A percentile compares a stretch with the other conserved stretches of the same genome.
Evolutionary conservation across 768 basidiomycete species (phyloP).

Genomic region (Trichaptum fuscoviolaceum): DNA sequence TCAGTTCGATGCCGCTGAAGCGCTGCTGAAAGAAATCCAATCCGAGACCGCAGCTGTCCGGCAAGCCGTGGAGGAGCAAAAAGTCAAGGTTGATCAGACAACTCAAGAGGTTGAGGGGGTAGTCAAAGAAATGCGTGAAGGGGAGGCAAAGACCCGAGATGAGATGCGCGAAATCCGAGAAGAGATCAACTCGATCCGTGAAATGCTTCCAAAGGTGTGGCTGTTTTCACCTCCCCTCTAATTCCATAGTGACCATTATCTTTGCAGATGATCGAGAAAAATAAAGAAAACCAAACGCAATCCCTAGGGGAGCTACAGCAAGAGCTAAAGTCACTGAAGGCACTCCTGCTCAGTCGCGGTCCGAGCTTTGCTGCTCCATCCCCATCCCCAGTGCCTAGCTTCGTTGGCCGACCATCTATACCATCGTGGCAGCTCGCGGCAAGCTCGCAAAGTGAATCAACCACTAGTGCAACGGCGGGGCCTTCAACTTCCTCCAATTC

Average conservation of each 20-base stretch:
- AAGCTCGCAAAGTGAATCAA: slow-evolving; percentile 20
- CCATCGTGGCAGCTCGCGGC: slow-evolving; percentile 87
- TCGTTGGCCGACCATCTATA: slow-evolving; percentile 64
- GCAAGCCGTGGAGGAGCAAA: slow-evolving; percentile 71
- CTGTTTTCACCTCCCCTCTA: slow-evolving; percentile 7
- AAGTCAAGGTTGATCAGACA: slow-evolving; percentile 62
- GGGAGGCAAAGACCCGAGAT: slow-evolving; percentile 72
- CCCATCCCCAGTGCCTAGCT: slow-evolving; percentile 41
- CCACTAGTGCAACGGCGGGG: slow-evolving; percentile 16
- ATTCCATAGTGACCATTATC: slow-evolving; percentile 8
- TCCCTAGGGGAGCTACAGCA: slow-evolving; percentile 85
- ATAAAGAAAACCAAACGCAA: slow-evolving; percentile 77
- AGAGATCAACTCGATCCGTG: slow-evolving; percentile 84
- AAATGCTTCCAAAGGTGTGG: slow-evolving; percentile 87
- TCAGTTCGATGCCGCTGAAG: slow-evolving; percentile 87
- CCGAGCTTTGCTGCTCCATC: slow-evolving; percentile 40
- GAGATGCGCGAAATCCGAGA: slow-evolving; percentile 91
- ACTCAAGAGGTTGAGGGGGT: slow-evolving; percentile 68
- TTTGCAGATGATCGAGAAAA: slow-evolving; percentile 88
- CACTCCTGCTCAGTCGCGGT: slow-evolving; percentile 74
- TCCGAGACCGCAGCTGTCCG: slow-evolving; percentile 69
- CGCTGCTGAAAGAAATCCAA: slow-evolving; percentile 75
- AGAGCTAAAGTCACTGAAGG: slow-evolving; percentile 91
- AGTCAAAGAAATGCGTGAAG: slow-evolving; percentile 70
- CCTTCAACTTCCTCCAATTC: slow-evolving; percentile 6